These are phyloP conservation scores for Saccharomyces hybrid DNA, from an alignment of 1,139 yeast species.

Conservation along the genomic window DNA sequence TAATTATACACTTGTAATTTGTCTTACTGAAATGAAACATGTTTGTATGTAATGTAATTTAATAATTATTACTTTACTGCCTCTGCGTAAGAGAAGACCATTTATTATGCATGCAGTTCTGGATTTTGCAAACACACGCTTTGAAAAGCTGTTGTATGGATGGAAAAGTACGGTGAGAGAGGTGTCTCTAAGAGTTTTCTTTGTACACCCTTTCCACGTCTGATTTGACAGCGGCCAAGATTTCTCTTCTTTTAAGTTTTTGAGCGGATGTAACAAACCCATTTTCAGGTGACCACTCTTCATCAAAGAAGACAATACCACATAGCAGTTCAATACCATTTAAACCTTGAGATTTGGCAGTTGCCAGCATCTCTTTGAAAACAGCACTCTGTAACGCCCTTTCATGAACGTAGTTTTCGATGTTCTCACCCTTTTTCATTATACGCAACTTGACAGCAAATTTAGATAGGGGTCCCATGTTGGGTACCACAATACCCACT, in stretches of 20 bases:
- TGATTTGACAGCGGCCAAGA: constrained; percentile 50
- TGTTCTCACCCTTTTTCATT: constrained; percentile 43
- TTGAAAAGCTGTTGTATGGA: not conserved
- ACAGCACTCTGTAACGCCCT: constrained; percentile 50
- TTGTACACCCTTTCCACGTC: constrained; percentile 52
- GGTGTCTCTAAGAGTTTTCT: not conserved
- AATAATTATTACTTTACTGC: not conserved
- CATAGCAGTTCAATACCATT: constrained; percentile 78
- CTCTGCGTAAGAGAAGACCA: not conserved
- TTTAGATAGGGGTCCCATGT: constrained; percentile 55
- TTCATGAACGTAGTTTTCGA: constrained; percentile 50
- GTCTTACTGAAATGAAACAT: not conserved
- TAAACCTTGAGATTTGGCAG: constrained; percentile 81
- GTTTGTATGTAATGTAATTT: not conserved
- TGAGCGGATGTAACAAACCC: constrained; percentile 94
- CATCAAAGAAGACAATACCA: constrained; percentile 72
- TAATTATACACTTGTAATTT: not conserved
- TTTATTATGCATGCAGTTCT: not conserved
- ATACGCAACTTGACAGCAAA: constrained; percentile 49
- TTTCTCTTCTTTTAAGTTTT: constrained; percentile 91
- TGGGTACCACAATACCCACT: constrained; percentile 81
- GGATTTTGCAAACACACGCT: not conserved
- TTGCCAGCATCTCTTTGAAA: constrained; percentile 51
- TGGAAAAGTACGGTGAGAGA: not conserved
- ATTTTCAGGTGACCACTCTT: constrained; percentile 97